Base-by-base conservation (phyloP, 2,329 filamentous ascomycete species). In the Juglanconis juglandina region DNA sequence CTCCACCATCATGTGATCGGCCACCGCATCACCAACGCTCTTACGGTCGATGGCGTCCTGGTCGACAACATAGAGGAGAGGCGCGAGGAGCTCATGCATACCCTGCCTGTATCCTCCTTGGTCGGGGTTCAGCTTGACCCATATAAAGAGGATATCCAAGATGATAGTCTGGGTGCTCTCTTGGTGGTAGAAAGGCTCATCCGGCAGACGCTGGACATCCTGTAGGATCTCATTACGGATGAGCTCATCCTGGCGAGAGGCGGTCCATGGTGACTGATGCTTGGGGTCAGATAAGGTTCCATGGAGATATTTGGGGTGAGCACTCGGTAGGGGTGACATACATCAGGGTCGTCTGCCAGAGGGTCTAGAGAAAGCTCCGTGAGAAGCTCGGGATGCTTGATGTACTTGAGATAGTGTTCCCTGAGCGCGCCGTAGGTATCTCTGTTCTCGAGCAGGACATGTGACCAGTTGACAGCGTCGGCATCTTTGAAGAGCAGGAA, bases 51-150 rank as follows among this genome's bases (percentile, higher is more conserved):
- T 79, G 6, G 93, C 89, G 75, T 99, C 95, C 67, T 88, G 82
- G 66, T 93, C 87, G 5, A 98, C 78, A 2, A 92, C 90, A 82
- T 92, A 92, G 6, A 97, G 78, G 42, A 99, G 87, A 0, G 95
- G 93, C 0, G 95, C 95, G 13, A 98, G 80, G 48, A 99, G 79
- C 75, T 99, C 95, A 72, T 99, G 95, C 94, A 99, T 99, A 10
- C 95, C 95, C 76, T 99, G 95, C n/a, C 95, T 87, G 72, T 99
- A 99, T 17, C 86, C 92, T 14, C 92, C 92, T 57, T 92, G 82
- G 66, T 89, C 87, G 1, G 91, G 91, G 69, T 98, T 91, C 56
- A 96, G 83, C 74, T 96, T 98, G 77, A 92, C 95, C 76, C 93
- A 98, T 66, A 99, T 84, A 74, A 98, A 99, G 39, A 99, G 80